Conservation (phyloP, 2,329 filamentous ascomycete species). For the Beauveria sp. region DNA sequence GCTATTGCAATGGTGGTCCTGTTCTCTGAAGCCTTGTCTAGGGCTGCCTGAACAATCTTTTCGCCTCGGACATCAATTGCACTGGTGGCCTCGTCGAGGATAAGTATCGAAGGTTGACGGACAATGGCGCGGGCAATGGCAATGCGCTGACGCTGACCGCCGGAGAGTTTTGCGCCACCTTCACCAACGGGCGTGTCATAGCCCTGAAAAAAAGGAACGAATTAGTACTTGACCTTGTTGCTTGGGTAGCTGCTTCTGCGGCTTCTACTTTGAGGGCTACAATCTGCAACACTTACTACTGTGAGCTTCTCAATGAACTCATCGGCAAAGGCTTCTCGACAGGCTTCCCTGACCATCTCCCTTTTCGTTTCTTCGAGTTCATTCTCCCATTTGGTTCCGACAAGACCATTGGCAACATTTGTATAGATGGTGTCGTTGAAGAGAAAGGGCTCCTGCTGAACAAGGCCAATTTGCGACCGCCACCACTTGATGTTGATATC, state of each 20-base stretch:
- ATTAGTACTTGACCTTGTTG: slow-evolving; percentile 9
- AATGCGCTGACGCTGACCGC: slow-evolving; percentile 69
- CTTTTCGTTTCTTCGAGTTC: slow-evolving; percentile 46
- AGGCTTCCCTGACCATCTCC: slow-evolving; percentile 55
- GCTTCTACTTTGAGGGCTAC: too few relatives aligned
- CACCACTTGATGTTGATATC: slow-evolving; percentile 56
- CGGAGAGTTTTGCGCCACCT: slow-evolving; percentile 67
- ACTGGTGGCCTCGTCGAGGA: slow-evolving; percentile 71
- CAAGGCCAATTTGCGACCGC: slow-evolving; percentile 55
- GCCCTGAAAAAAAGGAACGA: slow-evolving; percentile 34
- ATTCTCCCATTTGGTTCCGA: slow-evolving; percentile 43
- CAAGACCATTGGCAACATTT: slow-evolving; percentile 54
- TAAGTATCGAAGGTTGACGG: slow-evolving; percentile 59
- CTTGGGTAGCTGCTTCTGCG: neutral
- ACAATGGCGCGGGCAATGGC: slow-evolving; percentile 63
- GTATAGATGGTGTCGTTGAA: slow-evolving; percentile 59
- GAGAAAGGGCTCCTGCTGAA: slow-evolving; percentile 61
- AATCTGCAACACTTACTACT: slow-evolving; percentile 26
- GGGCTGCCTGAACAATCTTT: slow-evolving; percentile 54
- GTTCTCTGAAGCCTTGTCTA: slow-evolving; percentile 48
- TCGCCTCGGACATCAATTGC: slow-evolving; percentile 53
- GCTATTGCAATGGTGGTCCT: slow-evolving; percentile 69
- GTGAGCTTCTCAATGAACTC: slow-evolving; percentile 63
- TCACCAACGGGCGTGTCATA: slow-evolving; percentile 73
- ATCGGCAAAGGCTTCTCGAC: slow-evolving; percentile 59